phyloP scores from a whole-genome alignment of 2,329 filamentous ascomycete species.

The Diaporthe sp. region DNA sequence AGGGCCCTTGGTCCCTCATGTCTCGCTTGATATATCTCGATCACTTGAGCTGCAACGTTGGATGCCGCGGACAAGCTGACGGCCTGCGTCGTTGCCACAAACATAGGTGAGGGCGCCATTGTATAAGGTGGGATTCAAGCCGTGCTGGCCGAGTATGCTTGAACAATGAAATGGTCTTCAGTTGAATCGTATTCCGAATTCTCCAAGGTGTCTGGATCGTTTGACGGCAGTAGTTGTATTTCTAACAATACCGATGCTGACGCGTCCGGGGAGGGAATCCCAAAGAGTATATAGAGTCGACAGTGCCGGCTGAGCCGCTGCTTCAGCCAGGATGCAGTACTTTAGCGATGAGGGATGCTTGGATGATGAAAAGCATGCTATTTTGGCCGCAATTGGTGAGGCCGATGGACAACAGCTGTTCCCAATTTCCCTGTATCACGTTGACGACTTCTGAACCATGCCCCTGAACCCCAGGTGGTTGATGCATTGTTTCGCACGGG shows the following conservation, averaged over 20 bases:
- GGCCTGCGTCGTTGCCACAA: constrained; percentile 67
- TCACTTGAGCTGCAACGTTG: constrained; percentile 68
- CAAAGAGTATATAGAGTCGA: background rate
- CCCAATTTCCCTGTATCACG: background rate
- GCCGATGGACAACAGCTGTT: background rate
- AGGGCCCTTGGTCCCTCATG: constrained; percentile 56
- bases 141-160: background rate
- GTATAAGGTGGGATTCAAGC: constrained; percentile 32
- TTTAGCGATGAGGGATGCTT: background rate
- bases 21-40: constrained; percentile 61
- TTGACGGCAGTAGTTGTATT: background rate
- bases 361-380: background rate
- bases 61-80: constrained; percentile 65
- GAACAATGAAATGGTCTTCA: background rate
- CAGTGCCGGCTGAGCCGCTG: background rate
- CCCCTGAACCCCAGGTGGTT: constrained; percentile 13
- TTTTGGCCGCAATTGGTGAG: background rate
- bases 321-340: background rate
- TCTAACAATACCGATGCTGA: background rate
- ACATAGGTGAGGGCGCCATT: constrained; percentile 63
- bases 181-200: background rate
- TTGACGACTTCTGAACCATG: background rate
- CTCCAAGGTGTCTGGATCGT: background rate
- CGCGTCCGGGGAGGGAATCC: background rate
- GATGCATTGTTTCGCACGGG: background rate